Base-by-base conservation (phyloP, 2,329 filamentous ascomycete genomes). In the Pseudodiploospora longispora region DNA sequence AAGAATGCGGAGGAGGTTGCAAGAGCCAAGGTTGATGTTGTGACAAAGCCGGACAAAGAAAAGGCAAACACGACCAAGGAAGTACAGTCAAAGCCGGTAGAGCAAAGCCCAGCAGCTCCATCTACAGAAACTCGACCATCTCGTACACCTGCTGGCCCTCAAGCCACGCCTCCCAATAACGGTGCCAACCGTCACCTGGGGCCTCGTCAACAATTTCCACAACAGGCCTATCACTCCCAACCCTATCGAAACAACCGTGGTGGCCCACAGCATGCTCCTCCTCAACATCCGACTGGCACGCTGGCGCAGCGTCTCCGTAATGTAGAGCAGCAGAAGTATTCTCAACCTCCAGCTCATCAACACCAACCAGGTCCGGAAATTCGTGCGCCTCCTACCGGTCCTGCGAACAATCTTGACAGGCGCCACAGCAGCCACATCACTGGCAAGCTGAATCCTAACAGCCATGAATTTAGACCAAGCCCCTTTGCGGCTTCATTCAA, bases 381-480 rank as follows among this genome's bases (percentile, higher is more conserved):
- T 59, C 85, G 86, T 40, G 72, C 78, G 28, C 85, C 87, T 10
- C 85, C 87, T 2, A 85, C 83, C 27, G 87, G 85, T 1, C 86
- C 89, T 36, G 74, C 83, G 6, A 78, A 78, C 64, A 55, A 68
- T 49, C 59, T 68, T 49, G 70, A 83, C 56, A 69, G 76, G 55
- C 69, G 80, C 38, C 56, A 74, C 38, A 75, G 71, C 48, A 66
- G 66, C 36, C 76, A 76, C 41, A 66, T 77, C 55, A 67, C 69
- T 4, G 70, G 69, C 38, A 80, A 80, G 61, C 59, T 83, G 53
- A 83, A 83, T 50, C 80, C 80, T 6, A 81, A 79, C 55, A 82
- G 73, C 53, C 72, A 78, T 58, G 89, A 95, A 57, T 97, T 96
- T 66, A 82, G 85, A 51, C 93, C 91, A 12, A 94, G 84, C 55